Conservation (phyloP, 352 stramenopile species). For the Phytophthora brassicae region DNA sequence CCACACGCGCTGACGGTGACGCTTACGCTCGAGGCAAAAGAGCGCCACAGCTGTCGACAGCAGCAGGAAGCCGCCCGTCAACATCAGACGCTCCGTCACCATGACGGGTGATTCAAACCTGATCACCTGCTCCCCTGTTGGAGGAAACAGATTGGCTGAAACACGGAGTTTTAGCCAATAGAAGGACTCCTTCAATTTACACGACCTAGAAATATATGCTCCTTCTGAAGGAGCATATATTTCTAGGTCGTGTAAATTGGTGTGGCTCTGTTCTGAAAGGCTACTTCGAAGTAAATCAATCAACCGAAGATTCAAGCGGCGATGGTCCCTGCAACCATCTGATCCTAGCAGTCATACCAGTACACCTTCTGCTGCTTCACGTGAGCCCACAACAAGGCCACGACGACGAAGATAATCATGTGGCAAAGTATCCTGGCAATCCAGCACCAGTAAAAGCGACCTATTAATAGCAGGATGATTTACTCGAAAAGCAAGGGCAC, state of each 20-base stretch:
- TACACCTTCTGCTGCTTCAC: background rate
- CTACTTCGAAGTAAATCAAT: too few species aligned
- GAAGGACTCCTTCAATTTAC: background rate
- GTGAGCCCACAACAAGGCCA: background rate
- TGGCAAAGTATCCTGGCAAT: conserved; percentile 11
- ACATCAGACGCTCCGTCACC: conserved; percentile 26
- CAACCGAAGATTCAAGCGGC: conserved; percentile 10
- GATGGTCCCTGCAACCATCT: conserved; percentile 10
- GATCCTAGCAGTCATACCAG: conserved; percentile 14
- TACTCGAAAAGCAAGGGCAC: conserved; percentile 2
- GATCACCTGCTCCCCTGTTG: background rate
- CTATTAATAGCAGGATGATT: conserved; percentile 2
- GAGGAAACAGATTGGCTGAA: background rate
- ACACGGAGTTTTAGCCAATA: background rate
- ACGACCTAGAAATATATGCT: too few species aligned
- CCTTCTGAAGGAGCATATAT: too few species aligned
- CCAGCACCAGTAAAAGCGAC: too few species aligned
- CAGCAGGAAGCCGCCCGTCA: conserved; percentile 71
- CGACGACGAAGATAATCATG: background rate
- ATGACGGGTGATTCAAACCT: conserved; percentile 14
- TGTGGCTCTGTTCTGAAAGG: background rate
- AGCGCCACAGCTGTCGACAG: conserved; percentile 68
- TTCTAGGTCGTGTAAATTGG: too few species aligned
- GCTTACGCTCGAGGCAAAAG: conserved; percentile 68
- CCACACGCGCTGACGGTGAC: conserved; percentile 66